phyloP scores from a whole-genome alignment of 306 rosid genomes.

The Malus domestica region DNA sequence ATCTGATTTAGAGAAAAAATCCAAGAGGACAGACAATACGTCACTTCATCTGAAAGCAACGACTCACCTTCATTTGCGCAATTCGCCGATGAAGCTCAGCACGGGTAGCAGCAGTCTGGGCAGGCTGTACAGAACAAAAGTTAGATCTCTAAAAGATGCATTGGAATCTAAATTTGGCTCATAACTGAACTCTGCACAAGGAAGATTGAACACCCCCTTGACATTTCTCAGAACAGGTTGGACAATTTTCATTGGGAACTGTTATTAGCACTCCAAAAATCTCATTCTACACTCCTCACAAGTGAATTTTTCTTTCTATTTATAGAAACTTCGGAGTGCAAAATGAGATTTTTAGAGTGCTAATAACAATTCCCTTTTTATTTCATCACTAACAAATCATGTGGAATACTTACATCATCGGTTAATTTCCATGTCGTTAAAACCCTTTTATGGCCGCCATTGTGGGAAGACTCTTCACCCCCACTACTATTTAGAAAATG shows the following conservation, averaged over 20 bases:
- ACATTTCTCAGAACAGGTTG: neutral
- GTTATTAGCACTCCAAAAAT: too few relatives aligned
- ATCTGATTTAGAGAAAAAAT: conserved; percentile 1
- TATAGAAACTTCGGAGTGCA: too few relatives aligned
- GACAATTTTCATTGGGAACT: neutral
- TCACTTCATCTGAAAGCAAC: conserved; percentile 9
- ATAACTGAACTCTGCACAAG: neutral
- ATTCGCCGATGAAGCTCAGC: conserved; percentile 84
- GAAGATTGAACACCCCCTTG: neutral
- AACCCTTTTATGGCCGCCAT: conserved; percentile 51
- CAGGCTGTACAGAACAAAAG: conserved; percentile 50
- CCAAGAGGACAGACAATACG: neutral
- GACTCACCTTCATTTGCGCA: conserved; percentile 75
- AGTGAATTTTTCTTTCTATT: too few relatives aligned
- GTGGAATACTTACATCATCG: conserved; percentile 64
- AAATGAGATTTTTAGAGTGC: too few relatives aligned
- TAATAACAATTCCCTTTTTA: too few relatives aligned
- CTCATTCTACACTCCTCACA: too few relatives aligned
- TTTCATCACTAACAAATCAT: neutral
- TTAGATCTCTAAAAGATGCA: conserved; percentile 1
- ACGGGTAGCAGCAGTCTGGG: conserved; percentile 60
- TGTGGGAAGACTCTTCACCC: conserved; percentile 43
- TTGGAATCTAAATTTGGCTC: neutral
- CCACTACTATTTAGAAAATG: conserved; percentile 53
- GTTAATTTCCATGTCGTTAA: conserved; percentile 54